Conservation (phyloP, 2,329 filamentous ascomycete species). For the Pseudogymnoascus sp. region DNA sequence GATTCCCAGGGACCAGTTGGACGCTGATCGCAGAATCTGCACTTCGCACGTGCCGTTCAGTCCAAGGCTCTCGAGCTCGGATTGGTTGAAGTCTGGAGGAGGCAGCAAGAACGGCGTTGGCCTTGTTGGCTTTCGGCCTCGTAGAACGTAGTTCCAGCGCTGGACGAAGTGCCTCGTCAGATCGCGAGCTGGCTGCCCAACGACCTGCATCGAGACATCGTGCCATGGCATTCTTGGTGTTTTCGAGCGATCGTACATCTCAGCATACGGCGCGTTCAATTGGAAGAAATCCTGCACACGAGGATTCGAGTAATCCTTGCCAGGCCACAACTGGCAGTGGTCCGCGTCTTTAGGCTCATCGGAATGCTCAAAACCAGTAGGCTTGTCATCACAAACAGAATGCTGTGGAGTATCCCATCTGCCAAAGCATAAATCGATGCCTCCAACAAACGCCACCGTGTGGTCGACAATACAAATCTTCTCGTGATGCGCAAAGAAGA, state of each 20-base stretch:
- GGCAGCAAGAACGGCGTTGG: constrained; percentile 90
- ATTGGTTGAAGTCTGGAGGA: constrained; percentile 80
- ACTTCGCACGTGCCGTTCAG: constrained; percentile 93
- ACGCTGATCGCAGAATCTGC: constrained; percentile 86
- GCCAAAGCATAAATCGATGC: constrained; percentile 93
- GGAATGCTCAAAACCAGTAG: constrained; percentile 81
- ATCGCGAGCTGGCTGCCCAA: constrained; percentile 90
- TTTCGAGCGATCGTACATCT: constrained; percentile 92
- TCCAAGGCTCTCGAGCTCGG: constrained; percentile 79
- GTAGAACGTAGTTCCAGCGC: constrained; percentile 92
- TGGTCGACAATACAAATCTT: constrained; percentile 97
- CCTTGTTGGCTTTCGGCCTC: constrained; percentile 84
- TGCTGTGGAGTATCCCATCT: constrained; percentile 97
- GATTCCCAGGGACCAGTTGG: constrained; percentile 85
- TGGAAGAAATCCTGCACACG: constrained; percentile 91
- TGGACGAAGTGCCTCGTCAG: constrained; percentile 94
- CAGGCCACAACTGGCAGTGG: constrained; percentile 91
- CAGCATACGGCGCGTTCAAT: constrained; percentile 89
- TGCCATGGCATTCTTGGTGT: constrained; percentile 97
- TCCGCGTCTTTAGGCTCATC: constrained; percentile 79
- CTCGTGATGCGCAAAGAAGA: constrained; percentile 98
- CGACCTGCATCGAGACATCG: constrained; percentile 94
- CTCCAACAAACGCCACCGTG: constrained; percentile 89
- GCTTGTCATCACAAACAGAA: constrained; percentile 81
- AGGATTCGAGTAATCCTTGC: constrained; percentile 97